phyloP scores from a whole-genome alignment of 805 yeast genomes.

The Pichia kluyveri region DNA sequence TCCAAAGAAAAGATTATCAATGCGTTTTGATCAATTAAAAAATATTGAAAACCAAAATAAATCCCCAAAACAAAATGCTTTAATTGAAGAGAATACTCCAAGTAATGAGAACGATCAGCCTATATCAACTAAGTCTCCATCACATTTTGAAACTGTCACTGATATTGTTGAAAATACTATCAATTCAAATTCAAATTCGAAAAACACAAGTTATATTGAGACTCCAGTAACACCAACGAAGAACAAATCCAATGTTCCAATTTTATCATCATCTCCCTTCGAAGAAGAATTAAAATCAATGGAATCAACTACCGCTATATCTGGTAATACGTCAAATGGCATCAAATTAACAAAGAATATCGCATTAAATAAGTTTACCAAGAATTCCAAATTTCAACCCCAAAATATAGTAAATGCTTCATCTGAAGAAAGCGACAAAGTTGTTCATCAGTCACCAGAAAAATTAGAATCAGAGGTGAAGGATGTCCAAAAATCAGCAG shows the following conservation, averaged over 20 bases:
- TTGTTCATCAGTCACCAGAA: background rate
- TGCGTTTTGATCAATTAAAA: slow-evolving; percentile 1
- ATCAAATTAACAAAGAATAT: slow-evolving; percentile 20
- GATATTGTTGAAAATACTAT: background rate
- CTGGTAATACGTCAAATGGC: background rate
- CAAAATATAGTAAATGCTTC: slow-evolving; percentile 9
- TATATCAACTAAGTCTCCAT: background rate
- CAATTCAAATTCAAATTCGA: slow-evolving; percentile 21
- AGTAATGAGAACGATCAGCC: background rate
- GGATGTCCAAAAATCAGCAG: no score
- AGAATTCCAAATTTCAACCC: slow-evolving; percentile 10
- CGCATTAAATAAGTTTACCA: slow-evolving; percentile 17
- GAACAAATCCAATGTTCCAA: background rate
- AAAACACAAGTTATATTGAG: slow-evolving; percentile 7
- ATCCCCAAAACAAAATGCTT: background rate
- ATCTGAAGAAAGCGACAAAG: background rate
- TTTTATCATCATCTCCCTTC: background rate
- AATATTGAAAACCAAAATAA: background rate
- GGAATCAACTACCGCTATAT: background rate
- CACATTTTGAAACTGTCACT: background rate
- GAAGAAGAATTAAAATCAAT: background rate
- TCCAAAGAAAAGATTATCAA: slow-evolving; percentile 9
- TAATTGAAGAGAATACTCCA: no score
- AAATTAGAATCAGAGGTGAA: no score
- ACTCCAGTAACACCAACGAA: slow-evolving; percentile 13